Evolutionary conservation across 2,329 filamentous ascomycete species (phyloP).

Genomic region (Penicillium sp.): DNA sequence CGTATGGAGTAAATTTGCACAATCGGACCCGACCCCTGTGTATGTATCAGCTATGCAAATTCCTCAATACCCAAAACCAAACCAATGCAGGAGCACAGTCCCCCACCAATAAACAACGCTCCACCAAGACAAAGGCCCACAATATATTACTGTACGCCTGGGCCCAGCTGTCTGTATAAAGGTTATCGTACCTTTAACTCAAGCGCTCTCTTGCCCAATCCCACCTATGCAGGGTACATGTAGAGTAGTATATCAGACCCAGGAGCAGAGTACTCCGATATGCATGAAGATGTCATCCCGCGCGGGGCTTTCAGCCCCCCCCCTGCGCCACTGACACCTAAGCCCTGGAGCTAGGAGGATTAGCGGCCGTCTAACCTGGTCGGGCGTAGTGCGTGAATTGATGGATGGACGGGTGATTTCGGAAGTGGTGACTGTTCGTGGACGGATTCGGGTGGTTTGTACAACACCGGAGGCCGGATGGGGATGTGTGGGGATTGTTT

Average conservation of each 20-base stretch:
- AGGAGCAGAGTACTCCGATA: constrained; percentile 26
- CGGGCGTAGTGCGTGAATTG: not conserved
- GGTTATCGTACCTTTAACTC: too few relatives aligned
- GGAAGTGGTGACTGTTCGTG: not conserved
- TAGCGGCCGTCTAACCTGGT: not conserved
- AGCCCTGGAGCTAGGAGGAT: not conserved
- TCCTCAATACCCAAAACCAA: not conserved
- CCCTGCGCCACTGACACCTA: not conserved
- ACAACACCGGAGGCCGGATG: not conserved
- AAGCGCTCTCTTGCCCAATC: not conserved
- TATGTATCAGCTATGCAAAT: not conserved
- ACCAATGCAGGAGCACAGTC: not conserved
- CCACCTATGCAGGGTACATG: not conserved
- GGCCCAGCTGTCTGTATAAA: too few relatives aligned
- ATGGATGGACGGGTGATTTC: not conserved
- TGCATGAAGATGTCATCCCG: constrained; percentile 22
- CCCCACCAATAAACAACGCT: not conserved
- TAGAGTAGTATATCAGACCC: not conserved
- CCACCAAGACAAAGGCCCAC: not conserved
- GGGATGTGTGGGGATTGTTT: not conserved
- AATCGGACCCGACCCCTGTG: not conserved
- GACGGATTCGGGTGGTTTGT: constrained; percentile 1
- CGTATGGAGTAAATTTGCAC: not conserved
- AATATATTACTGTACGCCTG: not conserved
- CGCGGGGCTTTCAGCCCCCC: constrained; percentile 17